Conservation (phyloP, 345 rosid species). For the Gossypioides kirkii region DNA sequence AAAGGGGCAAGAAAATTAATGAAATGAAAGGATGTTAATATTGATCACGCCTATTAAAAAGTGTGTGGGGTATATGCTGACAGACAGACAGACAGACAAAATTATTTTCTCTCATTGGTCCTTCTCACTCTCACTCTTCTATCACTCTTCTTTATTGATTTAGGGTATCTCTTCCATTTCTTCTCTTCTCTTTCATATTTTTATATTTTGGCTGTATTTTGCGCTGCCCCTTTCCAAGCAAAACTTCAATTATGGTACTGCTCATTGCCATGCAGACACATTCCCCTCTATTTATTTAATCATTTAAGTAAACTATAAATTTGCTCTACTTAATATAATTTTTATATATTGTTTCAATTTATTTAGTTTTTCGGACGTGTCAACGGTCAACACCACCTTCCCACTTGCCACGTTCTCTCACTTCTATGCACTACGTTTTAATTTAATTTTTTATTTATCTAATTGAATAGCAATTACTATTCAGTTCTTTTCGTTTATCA, state of each 20-base stretch:
- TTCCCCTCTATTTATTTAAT: too few species aligned
- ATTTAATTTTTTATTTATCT: neutral
- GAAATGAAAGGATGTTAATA: neutral
- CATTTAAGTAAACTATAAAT: too few species aligned
- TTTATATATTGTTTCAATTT: too few species aligned
- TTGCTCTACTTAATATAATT: neutral
- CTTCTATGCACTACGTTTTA: neutral
- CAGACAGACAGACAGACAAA: neutral
- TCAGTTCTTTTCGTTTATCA: too few species aligned
- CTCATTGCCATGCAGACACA: neutral
- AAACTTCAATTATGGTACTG: neutral
- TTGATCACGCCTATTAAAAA: constrained; percentile 1
- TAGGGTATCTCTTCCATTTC: neutral
- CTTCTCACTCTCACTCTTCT: neutral
- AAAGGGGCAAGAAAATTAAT: neutral
- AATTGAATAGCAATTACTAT: too few species aligned
- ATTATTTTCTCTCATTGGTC: neutral
- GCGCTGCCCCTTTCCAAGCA: neutral
- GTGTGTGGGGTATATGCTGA: neutral
- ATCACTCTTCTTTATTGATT: neutral
- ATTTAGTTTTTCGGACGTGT: neutral
- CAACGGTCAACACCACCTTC: neutral
- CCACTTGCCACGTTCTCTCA: constrained; percentile 18
- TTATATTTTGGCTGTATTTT: too few species aligned
- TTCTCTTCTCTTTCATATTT: neutral